phyloP scores from a whole-genome alignment of 495 filamentous ascomycete species.

The Penicillium angulare region DNA sequence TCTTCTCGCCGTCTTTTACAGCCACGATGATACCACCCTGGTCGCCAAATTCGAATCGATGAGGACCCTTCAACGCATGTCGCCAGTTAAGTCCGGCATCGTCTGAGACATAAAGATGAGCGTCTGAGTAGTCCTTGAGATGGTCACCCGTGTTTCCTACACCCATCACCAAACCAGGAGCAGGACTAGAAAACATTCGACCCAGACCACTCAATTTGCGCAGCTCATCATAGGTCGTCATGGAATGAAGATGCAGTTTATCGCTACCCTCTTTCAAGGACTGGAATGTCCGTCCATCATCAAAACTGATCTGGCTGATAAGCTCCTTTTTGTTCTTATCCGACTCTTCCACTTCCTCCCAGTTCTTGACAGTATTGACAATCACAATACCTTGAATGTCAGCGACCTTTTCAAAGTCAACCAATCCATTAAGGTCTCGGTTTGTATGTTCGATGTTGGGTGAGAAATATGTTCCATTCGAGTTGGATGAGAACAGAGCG shows the following conservation, averaged over 20 bases:
- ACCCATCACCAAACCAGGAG: slow-evolving; percentile 89
- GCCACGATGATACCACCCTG: slow-evolving; percentile 85
- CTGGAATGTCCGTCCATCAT: slow-evolving; percentile 82
- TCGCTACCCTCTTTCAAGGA: slow-evolving; percentile 57
- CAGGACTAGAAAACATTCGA: slow-evolving; percentile 88
- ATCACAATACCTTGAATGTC: slow-evolving; percentile 88
- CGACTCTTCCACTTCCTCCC: slow-evolving; percentile 64
- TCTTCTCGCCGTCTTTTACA: slow-evolving; percentile 61
- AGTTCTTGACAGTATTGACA: slow-evolving; percentile 87
- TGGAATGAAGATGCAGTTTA: slow-evolving; percentile 81
- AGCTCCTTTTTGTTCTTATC: slow-evolving; percentile 59
- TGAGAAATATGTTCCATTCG: slow-evolving; percentile 92
- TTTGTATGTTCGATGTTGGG: slow-evolving; percentile 90
- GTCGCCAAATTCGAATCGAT: slow-evolving; percentile 94
- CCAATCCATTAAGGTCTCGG: slow-evolving; percentile 62
- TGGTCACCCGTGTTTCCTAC: slow-evolving; percentile 81
- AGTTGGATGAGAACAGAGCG: slow-evolving; percentile 87
- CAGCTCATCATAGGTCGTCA: slow-evolving; percentile 57
- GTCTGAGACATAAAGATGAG: slow-evolving; percentile 83
- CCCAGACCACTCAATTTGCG: slow-evolving; percentile 62
- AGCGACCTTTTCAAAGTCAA: slow-evolving; percentile 92
- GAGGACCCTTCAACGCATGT: slow-evolving; percentile 69
- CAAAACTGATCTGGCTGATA: slow-evolving; percentile 81
- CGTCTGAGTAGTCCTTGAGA: slow-evolving; percentile 63
- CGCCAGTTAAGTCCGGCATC: slow-evolving; percentile 87